Base-by-base conservation (phyloP, 805 yeast genomes). In the Scheffersomyces spartinae region DNA sequence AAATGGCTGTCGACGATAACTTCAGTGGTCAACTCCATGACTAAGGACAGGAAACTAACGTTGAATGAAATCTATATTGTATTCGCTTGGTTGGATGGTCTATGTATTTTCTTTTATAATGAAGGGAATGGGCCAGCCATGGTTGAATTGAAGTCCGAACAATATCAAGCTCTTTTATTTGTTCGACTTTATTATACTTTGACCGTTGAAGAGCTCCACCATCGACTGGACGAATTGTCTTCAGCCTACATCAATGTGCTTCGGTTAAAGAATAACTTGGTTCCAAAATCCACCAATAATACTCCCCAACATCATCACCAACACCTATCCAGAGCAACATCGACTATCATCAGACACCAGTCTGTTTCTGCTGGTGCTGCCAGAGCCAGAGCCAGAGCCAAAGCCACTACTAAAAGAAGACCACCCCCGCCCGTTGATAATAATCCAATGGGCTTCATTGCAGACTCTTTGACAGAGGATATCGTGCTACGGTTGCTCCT, bases 91-190 rank as follows among this genome's bases (percentile, higher is more conserved):
- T 46, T 84, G 13, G 55, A 68, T 24, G 57, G 66, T 5, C 47
- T 79, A n/a, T 67, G 83, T 27, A 46, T 67, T 24, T 83, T 82
- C 43, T 83, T 84, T 52, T 72, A 83, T 45, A 74, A 80, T 40
- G 74, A 68, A 23, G 94, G 94, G 1, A 76, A 75, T 17, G 94
- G 94, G 0, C 91, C 91, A 0, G 67, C 83, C 1, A 37, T 81
- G 16, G 71, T 67, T 32, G 68, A 67, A 6, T 52, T 83, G 39
- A 74, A 74, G 33, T 68, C 70, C 30, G 68, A 63, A 16, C 64
- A 68, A 18, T 83, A 78, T 43, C 82, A 79, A 45, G 65, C 71
- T 20, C 47, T 82, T 13, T 49, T 77, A 32, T 47, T 76, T 15
- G 58, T 81, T 6, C 81, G 84, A 2, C 71, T 66, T 1, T 71